Conservation (phyloP, 345 rosid species). For the Salix udensis region DNA sequence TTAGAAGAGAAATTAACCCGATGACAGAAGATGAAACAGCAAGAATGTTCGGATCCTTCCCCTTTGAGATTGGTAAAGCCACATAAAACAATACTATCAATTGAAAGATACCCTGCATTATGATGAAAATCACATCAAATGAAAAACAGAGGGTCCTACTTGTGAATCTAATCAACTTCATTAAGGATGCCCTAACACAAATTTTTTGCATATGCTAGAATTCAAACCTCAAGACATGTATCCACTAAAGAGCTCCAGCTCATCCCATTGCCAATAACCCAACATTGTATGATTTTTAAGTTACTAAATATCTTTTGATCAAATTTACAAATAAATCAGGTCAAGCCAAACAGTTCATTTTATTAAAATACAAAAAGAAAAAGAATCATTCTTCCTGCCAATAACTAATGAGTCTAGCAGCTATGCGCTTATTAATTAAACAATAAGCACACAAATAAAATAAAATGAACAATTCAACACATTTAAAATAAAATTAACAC, state of each 20-base stretch:
- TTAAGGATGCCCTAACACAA: background rate
- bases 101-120: slow-evolving; percentile 42
- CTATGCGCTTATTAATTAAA: no score
- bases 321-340: no score
- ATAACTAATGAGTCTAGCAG: no score
- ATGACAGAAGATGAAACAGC: slow-evolving; percentile 35
- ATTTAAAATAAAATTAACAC: background rate
- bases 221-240: no score
- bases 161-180: background rate
- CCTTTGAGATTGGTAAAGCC: slow-evolving; percentile 22
- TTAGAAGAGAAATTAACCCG: slow-evolving; percentile 42
- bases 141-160: background rate
- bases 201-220: no score
- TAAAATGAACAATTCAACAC: background rate
- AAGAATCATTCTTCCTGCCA: no score
- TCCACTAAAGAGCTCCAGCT: background rate
- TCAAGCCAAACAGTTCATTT: no score
- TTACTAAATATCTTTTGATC: no score
- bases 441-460: no score
- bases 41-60: slow-evolving; percentile 5
- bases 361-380: no score
- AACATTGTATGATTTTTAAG: background rate
- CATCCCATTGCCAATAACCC: background rate
- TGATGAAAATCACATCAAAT: background rate
- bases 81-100: slow-evolving; percentile 31